Evolutionary conservation across 1,139 yeast genomes (phyloP), one percentile per base, ranked within the genome.

Genomic region (Geotrichum bryndzae): DNA sequence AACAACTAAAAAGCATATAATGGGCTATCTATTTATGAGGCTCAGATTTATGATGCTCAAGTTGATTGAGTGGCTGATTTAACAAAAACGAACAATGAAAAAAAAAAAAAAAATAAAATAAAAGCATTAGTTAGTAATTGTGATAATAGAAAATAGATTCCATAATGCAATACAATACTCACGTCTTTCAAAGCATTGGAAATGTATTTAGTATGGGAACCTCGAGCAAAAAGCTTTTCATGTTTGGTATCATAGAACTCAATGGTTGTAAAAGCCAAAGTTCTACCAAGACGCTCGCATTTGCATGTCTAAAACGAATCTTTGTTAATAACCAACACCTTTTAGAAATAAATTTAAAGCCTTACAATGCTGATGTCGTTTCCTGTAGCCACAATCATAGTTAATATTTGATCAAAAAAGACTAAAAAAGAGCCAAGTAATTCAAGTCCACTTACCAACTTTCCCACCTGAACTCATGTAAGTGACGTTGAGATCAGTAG

Each of bases 151-250:
- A 46, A 48, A 25, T 27, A 3, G 18, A 51, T 8, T 41, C 7
- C 13, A 22, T 15, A 41, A 45, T 13, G 41, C 10, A 41, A 31
- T 53, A 66, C 76, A 41, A 31, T 53, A 66, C 76, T 68, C 63
- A 73, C 77, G 62, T 77, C 76, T 50, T 70, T 72, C 60, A 68
- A 62, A 2, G 80, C 80, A 38, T 67, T 68, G 11, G 76, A 73
- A 54, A 78, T 70, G 65, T 76, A 76, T 67, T 78, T 78, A 11
- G 81, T 78, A 65, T 78, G 81, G 33, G 76, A 73, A 5, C 81
- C 81, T 10, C 80, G 68, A 8, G 81, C 81, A 63, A 78, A 74
- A 54, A 77, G 66, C 29, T 65, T 60, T 33, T 67, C 66, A 45
- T 70, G 64, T 15, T 66, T 61, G 29, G 64, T 66, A 55, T 73